These are phyloP conservation scores for Pleurotus platypus DNA, from an alignment of 768 basidiomycete genomes.

Conservation along the genomic window DNA sequence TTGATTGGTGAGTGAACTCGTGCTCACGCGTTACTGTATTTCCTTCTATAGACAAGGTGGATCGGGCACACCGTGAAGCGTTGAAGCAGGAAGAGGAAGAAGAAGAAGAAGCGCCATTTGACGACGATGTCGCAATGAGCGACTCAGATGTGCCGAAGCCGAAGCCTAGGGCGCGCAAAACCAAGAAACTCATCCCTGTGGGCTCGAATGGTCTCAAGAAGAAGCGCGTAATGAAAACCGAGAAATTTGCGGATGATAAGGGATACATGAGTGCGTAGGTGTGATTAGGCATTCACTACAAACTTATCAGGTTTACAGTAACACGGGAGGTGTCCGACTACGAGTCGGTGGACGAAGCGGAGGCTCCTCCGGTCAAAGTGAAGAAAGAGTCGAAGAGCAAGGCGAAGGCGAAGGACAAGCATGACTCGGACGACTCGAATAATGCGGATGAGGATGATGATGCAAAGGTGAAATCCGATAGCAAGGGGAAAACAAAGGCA, in stretches of 20 bases:
- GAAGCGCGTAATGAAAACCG: slow-evolving; percentile 57
- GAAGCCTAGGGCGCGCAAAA: slow-evolving; percentile 36
- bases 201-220: slow-evolving; percentile 79
- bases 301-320: too few relatives aligned
- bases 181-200: slow-evolving; percentile 66
- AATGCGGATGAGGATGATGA: neutral
- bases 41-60: slow-evolving; percentile 27
- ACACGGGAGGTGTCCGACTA: slow-evolving; percentile 45
- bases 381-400: slow-evolving; percentile 17
- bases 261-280: slow-evolving; percentile 65
- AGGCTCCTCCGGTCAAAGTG: slow-evolving; percentile 24
- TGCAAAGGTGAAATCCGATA: neutral
- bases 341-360: slow-evolving; percentile 71
- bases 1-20: neutral
- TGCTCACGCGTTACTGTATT: neutral
- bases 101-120: slow-evolving; percentile 16
- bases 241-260: slow-evolving; percentile 52
- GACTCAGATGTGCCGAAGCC: slow-evolving; percentile 23
- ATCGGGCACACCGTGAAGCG: slow-evolving; percentile 19
- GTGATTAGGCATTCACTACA: neutral
- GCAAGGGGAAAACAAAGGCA: too few relatives aligned
- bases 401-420: neutral
- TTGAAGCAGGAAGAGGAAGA: neutral
- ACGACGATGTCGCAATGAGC: slow-evolving; percentile 32
- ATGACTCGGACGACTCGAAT: neutral